These are phyloP conservation scores for Teunomyces barrocoloradensis DNA, from an alignment of 805 yeast species.

Conservation along the genomic window DNA sequence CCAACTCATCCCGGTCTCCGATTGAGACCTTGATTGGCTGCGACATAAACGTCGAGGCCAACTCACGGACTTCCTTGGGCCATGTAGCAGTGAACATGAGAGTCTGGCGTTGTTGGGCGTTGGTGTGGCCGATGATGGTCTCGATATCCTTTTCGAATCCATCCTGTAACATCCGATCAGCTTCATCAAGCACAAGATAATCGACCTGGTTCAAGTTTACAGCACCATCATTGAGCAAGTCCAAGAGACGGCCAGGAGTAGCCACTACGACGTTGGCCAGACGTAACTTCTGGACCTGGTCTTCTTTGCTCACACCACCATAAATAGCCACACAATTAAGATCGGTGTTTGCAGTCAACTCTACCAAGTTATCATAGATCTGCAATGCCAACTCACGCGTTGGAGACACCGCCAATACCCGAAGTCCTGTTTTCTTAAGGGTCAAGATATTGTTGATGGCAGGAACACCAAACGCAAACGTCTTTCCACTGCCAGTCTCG, in stretches of 20 bases:
- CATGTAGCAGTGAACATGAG: constrained; percentile 99
- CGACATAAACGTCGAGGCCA: constrained; percentile 82
- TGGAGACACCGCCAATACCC: constrained; percentile 87
- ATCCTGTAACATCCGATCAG: constrained; percentile 97
- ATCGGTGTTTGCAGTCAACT: constrained; percentile 58
- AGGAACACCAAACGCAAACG: constrained; percentile 96
- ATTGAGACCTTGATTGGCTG: constrained; percentile 85
- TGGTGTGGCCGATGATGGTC: constrained; percentile 65
- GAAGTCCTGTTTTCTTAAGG: constrained; percentile 49
- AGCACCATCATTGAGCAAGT: constrained; percentile 84
- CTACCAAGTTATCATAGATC: constrained; percentile 77
- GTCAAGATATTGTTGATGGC: constrained; percentile 72
- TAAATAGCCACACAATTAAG: constrained; percentile 80
- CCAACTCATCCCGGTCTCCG: constrained; percentile 90
- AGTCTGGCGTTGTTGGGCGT: constrained; percentile 66
- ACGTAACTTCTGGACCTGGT: constrained; percentile 70
- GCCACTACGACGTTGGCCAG: constrained; percentile 83
- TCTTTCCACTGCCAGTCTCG: constrained; percentile 97
- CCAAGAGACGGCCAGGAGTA: constrained; percentile 96
- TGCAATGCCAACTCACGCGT: constrained; percentile 97
- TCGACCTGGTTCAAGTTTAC: constrained; percentile 64
- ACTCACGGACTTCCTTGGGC: constrained; percentile 97
- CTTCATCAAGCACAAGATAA: constrained; percentile 91
- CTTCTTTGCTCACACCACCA: constrained; percentile 97
- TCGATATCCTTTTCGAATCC: constrained; percentile 98